Conservation (phyloP, 129 eudicot genomes). For the Flaveria sonorensis region DNA sequence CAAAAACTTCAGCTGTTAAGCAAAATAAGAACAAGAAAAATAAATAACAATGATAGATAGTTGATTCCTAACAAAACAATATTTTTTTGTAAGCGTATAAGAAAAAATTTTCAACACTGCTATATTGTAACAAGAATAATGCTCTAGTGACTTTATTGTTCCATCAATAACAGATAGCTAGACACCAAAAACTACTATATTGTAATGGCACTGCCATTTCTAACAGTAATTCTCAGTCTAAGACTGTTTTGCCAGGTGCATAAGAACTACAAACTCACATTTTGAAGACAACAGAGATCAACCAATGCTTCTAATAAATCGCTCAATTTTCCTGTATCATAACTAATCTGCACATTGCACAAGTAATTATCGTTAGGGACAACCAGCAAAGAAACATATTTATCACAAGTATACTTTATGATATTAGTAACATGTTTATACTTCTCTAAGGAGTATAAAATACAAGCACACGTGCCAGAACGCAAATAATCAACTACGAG, state of each 20-base stretch:
- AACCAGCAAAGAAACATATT: conserved; percentile 25
- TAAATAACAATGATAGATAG: background rate
- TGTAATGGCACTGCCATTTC: background rate
- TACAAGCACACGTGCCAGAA: background rate
- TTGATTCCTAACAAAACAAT: background rate
- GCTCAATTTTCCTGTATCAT: conserved; percentile 51
- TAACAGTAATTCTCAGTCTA: background rate
- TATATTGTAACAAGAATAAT: background rate
- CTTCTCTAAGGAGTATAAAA: conserved; percentile 4
- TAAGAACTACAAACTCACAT: conserved; percentile 48
- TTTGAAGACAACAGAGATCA: conserved; percentile 62
- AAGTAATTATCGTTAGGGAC: conserved; percentile 3
- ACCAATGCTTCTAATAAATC: conserved; percentile 57
- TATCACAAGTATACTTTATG: conserved; percentile 1
- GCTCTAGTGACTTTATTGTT: background rate
- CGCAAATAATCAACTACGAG: background rate
- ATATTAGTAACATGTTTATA: background rate
- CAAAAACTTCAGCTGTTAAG: conserved; percentile 14
- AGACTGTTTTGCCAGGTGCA: conserved; percentile 4
- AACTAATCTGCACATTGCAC: conserved; percentile 67
- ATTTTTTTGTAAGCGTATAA: background rate
- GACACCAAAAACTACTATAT: background rate
- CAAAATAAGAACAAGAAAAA: background rate
- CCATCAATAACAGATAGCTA: background rate
- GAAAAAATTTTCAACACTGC: background rate